Conservation (phyloP, 805 yeast species). For the Zygotorulaspora florentina region DNA sequence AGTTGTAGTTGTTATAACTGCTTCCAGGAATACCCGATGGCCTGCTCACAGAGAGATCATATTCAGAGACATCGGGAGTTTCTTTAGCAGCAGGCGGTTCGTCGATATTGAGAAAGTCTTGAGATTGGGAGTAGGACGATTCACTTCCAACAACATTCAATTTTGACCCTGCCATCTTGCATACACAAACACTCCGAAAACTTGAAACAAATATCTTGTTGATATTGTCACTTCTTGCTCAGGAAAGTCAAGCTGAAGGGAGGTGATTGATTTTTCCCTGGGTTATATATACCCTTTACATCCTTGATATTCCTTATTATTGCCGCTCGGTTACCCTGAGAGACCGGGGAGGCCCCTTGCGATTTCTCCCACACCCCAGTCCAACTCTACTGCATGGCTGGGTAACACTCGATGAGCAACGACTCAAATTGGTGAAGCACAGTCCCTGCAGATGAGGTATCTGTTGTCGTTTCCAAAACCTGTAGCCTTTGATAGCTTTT, state of each 20-base stretch:
- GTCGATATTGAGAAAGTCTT: conserved; percentile 21
- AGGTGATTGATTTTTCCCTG: not conserved
- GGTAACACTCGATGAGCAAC: conserved; percentile 6
- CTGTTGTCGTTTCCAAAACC: not conserved
- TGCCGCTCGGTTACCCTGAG: not conserved
- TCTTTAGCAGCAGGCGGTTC: conserved; percentile 24
- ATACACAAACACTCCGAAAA: not conserved
- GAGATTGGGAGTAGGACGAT: conserved; percentile 9
- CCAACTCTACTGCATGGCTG: conserved; percentile 5
- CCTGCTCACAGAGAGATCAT: conserved; percentile 1
- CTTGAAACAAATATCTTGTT: not conserved
- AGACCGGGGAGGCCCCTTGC: not conserved
- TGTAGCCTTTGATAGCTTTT: conserved; percentile 5
- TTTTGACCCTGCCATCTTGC: conserved; percentile 1
- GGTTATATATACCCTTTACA: not conserved
- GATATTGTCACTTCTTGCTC: not conserved
- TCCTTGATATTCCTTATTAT: not conserved
- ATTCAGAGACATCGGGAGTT: conserved; percentile 14
- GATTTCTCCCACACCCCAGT: not conserved
- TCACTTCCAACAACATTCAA: conserved; percentile 3
- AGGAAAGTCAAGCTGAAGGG: no score
- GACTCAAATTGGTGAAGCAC: not conserved
- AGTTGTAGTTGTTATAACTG: not conserved
- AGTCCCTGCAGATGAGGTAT: not conserved
- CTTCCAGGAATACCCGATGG: not conserved